Base-by-base conservation (phyloP, 2,329 filamentous ascomycete genomes). In the Cercospora beticola region DNA sequence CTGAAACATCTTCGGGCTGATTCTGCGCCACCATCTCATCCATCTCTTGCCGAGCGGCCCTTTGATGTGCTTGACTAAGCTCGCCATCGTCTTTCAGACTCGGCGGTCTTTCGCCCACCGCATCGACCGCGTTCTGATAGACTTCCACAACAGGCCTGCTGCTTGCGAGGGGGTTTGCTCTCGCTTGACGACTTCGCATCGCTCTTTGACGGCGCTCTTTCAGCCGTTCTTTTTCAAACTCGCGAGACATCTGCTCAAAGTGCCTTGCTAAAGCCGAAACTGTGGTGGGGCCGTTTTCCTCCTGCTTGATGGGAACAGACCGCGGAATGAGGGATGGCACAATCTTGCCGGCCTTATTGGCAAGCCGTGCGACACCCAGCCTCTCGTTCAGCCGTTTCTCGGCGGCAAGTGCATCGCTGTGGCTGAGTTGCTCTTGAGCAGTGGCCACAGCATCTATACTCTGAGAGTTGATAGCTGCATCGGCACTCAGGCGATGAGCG, bases 101-200 rank as follows among this genome's bases (percentile, higher is more conserved):
- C 12, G 59, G 26, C 16, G 69, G 58, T 52, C 65, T 69, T 62
- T 79, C 78, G 14, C 78, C 77, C 3, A 97, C 94, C 21, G 96
- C 95, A 79, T 97, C 93, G 67, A 94, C 90, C 4, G 97, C 92
- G 78, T 97, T 93, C 73, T 92, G 91, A 78, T 98, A 99, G 8
- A 99, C 93, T 79, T 98, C 92, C 16, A 99, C 94, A 69, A 96
- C 94, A 6, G 95, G 94, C 75, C 94, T 95, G n/a, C 94, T 96
- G 18, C 93, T 94, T 49, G 93, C 92, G 72, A 95, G 88, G 21
- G 95, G 94, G 78, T 94, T 94, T 0, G 93, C 92, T 70, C 94
- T 88, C 14, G 92, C 92, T 78, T 88, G 87, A 54, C 88, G 86
- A 77, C 91, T 89, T 76, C 90, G 93, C 57, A 92, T 91, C 28